phyloP scores from a whole-genome alignment of 768 basidiomycete species.

The Termitomyces sp. region DNA sequence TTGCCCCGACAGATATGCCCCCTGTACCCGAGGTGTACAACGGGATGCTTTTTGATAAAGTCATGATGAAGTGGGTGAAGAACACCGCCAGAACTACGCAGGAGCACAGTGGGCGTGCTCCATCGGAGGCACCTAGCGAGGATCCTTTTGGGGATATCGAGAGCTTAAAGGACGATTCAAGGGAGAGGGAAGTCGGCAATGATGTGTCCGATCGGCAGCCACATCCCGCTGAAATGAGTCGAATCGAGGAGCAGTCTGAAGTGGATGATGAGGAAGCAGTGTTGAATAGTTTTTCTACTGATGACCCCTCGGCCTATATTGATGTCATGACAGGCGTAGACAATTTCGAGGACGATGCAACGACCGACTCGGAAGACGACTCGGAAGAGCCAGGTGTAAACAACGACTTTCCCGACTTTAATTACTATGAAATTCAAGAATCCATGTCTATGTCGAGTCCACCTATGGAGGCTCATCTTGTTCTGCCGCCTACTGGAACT shows the following conservation, averaged over 20 bases:
- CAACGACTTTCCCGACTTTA: constrained; percentile 30
- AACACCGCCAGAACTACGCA: constrained; percentile 35
- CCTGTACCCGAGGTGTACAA: constrained; percentile 75
- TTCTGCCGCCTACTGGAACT: constrained; percentile 13
- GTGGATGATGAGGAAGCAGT: constrained; percentile 63
- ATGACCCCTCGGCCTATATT: constrained; percentile 50
- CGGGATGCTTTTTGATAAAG: constrained; percentile 83
- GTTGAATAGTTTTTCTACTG: constrained; percentile 70
- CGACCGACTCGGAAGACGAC: constrained; percentile 51
- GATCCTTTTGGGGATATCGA: constrained; percentile 94
- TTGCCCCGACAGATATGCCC: constrained; percentile 77
- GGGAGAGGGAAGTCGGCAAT: constrained; percentile 23
- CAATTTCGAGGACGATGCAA: constrained; percentile 36
- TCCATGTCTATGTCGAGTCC: constrained; percentile 12
- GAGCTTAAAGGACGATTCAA: constrained; percentile 68
- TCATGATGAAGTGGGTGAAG: constrained; percentile 84
- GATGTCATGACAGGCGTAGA: constrained; percentile 50
- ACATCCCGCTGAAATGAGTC: constrained; percentile 34
- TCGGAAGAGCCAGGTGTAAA: constrained; percentile 27
- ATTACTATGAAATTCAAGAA: constrained; percentile 27
- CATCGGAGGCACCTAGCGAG: constrained; percentile 55
- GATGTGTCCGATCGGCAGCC: constrained; percentile 13
- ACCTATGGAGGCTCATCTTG: constrained; percentile 2
- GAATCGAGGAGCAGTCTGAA: constrained; percentile 45
- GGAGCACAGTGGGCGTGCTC: constrained; percentile 25